Evolutionary conservation across 116 monocot species (phyloP), one percentile per base, ranked within the genome.

Genomic region (Posidonia oceanica): DNA sequence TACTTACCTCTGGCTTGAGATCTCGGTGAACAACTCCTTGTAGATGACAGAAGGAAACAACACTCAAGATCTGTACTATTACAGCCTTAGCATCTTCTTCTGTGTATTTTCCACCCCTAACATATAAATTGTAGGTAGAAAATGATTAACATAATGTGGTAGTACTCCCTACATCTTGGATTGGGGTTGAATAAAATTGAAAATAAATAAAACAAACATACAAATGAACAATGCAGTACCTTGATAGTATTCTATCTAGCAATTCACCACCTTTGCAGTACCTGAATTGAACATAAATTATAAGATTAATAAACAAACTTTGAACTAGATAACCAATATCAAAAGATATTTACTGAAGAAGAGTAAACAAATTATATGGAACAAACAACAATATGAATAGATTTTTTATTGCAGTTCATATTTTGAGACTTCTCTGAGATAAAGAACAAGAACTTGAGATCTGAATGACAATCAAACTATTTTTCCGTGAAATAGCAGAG

Each of bases 241-340:
- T 91, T 14, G 86, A 72, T 54, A 95, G 82, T 67, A 95, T 91
- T 69, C 76, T 95, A 62, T 95, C 95, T 64, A 95, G 71, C 2
- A 95, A 75, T 75, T 95, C 95, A 44, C 95, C 95, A 58, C 95
- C 95, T 84, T 61, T 86, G 73, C 95, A 95, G 77, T 91, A 78
- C 80, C 95, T 95, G 84, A 77, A 57, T 20, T 48, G 23, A 40
- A 63, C 3, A 56, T 39, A 23, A 62, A 55, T 38, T 64, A 21
- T 14, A 22, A 5, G 21, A 60, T 6, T 60, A 22, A 23, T 60
- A 29, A 23, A 3, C 4, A 64, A 64, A 64, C 23, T 48, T 48
- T 48, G 48, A 4, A 48, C 12, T 48, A 48, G 48, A 48, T 12
- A 48, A 48, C 12, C 48, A 48, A 10, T 1, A 48, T 8, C 7